Evolutionary conservation across 257 asterid genomes (phyloP).

Genomic region (Lycium barbarum): DNA sequence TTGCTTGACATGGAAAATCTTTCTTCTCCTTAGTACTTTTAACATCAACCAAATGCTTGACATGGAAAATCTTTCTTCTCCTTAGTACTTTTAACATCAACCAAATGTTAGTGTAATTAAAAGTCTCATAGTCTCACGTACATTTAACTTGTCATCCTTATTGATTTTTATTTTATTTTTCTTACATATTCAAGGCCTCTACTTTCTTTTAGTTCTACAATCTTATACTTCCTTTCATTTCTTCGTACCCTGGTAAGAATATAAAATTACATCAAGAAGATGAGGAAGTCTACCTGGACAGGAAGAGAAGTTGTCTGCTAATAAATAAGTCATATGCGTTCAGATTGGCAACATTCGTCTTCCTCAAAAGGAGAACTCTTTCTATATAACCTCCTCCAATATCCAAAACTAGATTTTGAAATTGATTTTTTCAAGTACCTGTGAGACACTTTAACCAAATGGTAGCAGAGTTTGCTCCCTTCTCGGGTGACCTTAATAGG

Average conservation of each 20-base stretch:
- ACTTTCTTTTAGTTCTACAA: neutral
- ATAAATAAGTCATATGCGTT: neutral
- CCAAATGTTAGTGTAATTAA: neutral
- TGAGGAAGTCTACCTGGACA: neutral
- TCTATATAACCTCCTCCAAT: neutral
- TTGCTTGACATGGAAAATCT: constrained; percentile 1
- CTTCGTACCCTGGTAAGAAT: neutral
- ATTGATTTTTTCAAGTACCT: neutral
- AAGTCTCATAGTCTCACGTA: constrained; percentile 8
- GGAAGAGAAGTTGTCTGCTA: constrained; percentile 20
- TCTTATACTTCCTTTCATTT: neutral
- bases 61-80: neutral
- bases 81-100: neutral
- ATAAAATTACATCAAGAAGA: constrained; percentile 17
- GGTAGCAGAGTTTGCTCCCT: neutral
- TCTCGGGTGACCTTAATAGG: neutral
- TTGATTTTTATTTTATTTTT: neutral
- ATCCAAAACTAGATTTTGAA: constrained; percentile 3
- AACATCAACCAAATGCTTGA: neutral
- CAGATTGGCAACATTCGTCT: neutral
- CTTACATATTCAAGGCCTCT: neutral
- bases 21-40: neutral
- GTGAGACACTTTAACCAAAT: constrained; percentile 17
- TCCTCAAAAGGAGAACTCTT: neutral
- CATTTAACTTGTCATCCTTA: neutral